phyloP scores from a whole-genome alignment of 2,329 filamentous ascomycete species.

The Alternaria consortialis region DNA sequence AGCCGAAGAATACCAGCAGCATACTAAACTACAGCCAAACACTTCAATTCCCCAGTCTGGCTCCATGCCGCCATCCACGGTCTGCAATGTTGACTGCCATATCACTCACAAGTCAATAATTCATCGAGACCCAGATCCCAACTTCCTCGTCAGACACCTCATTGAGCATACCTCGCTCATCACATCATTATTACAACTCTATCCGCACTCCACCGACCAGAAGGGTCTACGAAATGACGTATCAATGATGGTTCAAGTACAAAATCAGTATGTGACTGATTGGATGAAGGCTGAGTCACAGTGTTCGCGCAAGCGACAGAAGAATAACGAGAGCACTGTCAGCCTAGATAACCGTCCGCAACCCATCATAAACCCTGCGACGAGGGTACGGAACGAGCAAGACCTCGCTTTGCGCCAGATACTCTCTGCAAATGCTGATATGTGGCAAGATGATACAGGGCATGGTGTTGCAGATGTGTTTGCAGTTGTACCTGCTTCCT shows the following conservation, averaged over 20 bases:
- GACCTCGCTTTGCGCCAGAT: constrained; percentile 24
- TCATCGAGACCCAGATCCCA: constrained; percentile 16
- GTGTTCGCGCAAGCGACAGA: constrained; percentile 2
- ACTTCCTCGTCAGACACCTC: constrained; percentile 15
- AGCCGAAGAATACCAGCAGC: not conserved
- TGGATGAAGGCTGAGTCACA: constrained; percentile 25
- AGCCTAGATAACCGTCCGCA: not conserved
- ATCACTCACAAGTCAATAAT: constrained; percentile 9
- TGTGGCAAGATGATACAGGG: constrained; percentile 33
- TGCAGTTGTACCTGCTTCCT: not conserved
- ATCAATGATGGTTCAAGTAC: constrained; percentile 22
- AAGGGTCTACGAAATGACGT: constrained; percentile 30
- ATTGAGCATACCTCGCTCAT: constrained; percentile 28
- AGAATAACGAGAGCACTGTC: not conserved
- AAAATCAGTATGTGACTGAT: constrained; percentile 22
- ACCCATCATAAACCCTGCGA: not conserved
- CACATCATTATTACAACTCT: constrained; percentile 26
- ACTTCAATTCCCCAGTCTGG: not conserved
- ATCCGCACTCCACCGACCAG: constrained; percentile 23
- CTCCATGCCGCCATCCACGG: not conserved
- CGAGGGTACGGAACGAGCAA: not conserved
- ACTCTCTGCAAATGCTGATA: constrained; percentile 23
- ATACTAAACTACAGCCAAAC: not conserved
- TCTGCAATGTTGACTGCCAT: not conserved
- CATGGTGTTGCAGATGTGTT: constrained; percentile 28